phyloP scores from a whole-genome alignment of 148 eudicot genomes.

The Rheum nobile region DNA sequence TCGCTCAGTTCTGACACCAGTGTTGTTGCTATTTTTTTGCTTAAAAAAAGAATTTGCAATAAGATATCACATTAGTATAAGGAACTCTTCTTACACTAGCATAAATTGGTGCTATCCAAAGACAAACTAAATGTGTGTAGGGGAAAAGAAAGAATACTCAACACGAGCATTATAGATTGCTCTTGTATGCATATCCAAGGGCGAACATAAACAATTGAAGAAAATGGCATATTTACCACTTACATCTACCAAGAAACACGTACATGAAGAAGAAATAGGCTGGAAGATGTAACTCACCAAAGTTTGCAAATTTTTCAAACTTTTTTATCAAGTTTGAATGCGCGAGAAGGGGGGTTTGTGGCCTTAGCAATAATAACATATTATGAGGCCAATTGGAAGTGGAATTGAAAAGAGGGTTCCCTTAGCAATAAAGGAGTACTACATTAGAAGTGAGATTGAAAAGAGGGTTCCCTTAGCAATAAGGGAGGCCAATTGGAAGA shows the following conservation, averaged over 20 bases:
- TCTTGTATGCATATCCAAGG: constrained; percentile 41
- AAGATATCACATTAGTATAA: background rate
- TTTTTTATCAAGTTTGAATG: constrained; percentile 44
- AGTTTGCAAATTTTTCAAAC: constrained; percentile 90
- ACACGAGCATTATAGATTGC: constrained; percentile 94
- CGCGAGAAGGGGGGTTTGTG: constrained; percentile 67
- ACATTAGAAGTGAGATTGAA: too few species aligned
- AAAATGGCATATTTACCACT: background rate
- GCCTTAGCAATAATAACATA: too few species aligned
- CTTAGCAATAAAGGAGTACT: too few species aligned
- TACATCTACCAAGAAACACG: background rate
- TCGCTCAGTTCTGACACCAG: constrained; percentile 15
- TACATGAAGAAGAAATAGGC: background rate
- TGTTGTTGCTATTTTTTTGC: constrained; percentile 9
- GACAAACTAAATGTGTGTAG: background rate
- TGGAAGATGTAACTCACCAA: constrained; percentile 38
- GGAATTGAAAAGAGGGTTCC: too few species aligned
- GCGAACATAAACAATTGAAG: background rate
- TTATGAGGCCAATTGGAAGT: too few species aligned
- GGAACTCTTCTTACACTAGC: background rate
- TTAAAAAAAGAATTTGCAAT: constrained; percentile 18
- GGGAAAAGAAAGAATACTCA: constrained; percentile 47
- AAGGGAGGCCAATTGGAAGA: too few species aligned
- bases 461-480: too few species aligned
- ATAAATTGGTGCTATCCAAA: background rate